A percentile compares a stretch with the other conserved stretches of the same genome.
These are phyloP conservation scores for Nematocida sp. DNA, from an alignment of 371 early-diverging fungal genomes.

Conservation along the genomic window DNA sequence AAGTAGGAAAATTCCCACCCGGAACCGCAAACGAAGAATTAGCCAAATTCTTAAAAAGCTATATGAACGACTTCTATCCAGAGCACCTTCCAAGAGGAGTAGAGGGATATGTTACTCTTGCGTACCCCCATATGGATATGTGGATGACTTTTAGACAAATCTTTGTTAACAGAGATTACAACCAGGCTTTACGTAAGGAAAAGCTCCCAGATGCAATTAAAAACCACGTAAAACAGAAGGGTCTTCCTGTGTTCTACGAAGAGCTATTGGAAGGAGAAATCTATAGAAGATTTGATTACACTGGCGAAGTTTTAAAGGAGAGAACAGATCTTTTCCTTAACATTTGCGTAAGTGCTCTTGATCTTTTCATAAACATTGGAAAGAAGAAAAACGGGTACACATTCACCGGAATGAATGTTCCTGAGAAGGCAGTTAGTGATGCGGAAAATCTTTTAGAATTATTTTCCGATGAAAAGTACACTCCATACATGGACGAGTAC, in stretches of 20 bases:
- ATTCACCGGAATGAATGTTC: background rate
- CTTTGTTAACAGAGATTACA: background rate
- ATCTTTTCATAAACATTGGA: background rate
- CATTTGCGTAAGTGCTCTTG: background rate
- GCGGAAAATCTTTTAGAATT: background rate
- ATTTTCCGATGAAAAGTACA: background rate
- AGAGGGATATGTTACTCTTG: slow-evolving; percentile 13
- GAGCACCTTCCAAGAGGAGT: slow-evolving; percentile 38
- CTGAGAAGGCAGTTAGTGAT: slow-evolving; percentile 12
- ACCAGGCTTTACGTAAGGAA: background rate
- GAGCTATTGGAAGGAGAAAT: background rate
- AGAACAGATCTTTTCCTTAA: background rate
- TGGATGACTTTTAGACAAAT: slow-evolving; percentile 3
- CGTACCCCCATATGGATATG: slow-evolving; percentile 31
- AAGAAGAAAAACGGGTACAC: background rate
- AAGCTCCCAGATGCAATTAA: background rate
- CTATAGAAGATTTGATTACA: background rate
- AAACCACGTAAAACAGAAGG: slow-evolving; percentile 1
- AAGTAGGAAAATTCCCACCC: slow-evolving; percentile 18
- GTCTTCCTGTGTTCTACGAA: slow-evolving; percentile 1
- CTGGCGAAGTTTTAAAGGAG: background rate
- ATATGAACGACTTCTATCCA: slow-evolving; percentile 14
- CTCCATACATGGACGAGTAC: background rate
- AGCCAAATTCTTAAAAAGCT: background rate
- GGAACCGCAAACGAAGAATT: background rate